Evolutionary conservation across 768 basidiomycete genomes (phyloP).

Genomic region (Panaeolus cyanescens): DNA sequence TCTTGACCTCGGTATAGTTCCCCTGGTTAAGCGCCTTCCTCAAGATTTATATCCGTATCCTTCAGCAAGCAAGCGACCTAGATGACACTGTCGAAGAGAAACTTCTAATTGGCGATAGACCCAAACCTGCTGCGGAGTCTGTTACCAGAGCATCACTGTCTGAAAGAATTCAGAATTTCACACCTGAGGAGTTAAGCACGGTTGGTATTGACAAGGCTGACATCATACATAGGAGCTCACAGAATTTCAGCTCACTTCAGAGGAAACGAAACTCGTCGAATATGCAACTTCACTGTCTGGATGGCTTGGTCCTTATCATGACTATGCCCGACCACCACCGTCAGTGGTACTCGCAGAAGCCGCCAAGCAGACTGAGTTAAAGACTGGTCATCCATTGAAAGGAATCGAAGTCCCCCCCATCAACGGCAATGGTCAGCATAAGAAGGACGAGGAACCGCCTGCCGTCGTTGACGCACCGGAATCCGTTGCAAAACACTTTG

Average conservation of each 20-base stretch:
- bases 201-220: slow-evolving; percentile 8
- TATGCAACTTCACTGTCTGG: slow-evolving; percentile 64
- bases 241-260: slow-evolving; percentile 64
- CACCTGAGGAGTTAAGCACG: slow-evolving; percentile 44
- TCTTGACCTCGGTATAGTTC: slow-evolving; percentile 38
- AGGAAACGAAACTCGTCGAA: slow-evolving; percentile 59
- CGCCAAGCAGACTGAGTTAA: slow-evolving; percentile 69
- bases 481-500: slow-evolving; percentile 58
- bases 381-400: slow-evolving; percentile 68
- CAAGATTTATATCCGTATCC: slow-evolving; percentile 74
- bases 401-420: slow-evolving; percentile 55
- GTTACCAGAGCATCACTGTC: slow-evolving; percentile 52
- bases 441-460: slow-evolving; percentile 75
- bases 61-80: slow-evolving; percentile 79
- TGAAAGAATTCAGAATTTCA: slow-evolving; percentile 55
- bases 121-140: slow-evolving; percentile 58
- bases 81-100: slow-evolving; percentile 84
- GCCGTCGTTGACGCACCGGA: slow-evolving; percentile 63
- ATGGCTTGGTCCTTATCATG: slow-evolving; percentile 80
- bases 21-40: slow-evolving; percentile 76
- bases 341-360: slow-evolving; percentile 73
- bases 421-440: slow-evolving; percentile 49
- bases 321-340: slow-evolving; percentile 71
- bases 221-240: too few relatives aligned
- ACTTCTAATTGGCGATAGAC: slow-evolving; percentile 77